Evolutionary conservation across 192 early-diverging fungal species (phyloP), one percentile per base, ranked within the genome.

Genomic region (Rhizophagus sp.): DNA sequence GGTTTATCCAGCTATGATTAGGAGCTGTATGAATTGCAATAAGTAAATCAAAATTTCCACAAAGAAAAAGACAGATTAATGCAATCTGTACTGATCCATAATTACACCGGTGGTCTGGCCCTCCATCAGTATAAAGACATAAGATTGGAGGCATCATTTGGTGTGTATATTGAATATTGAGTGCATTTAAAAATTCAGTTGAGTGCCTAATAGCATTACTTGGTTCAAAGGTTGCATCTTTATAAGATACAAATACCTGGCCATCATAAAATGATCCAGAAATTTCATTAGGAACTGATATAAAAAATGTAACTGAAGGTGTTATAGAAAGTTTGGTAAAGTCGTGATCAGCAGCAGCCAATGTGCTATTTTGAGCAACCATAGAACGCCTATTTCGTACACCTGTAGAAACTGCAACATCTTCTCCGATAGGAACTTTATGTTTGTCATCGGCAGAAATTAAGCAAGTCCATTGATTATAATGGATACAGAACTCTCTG

Each of bases 81-180:
- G 64, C 30, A 66, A 66, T 66, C 12, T 66, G 27, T 66, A 66
- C 64, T 66, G 25, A 66, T 30, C 64, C 25, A 30, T 66, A 66
- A 33, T 66, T 66, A 66, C 64, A 66, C 0, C 4, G 27, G 3
- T 66, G 64, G 0, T 66, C 64, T 30, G 11, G 64, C 1, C 64
- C 64, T 66, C 27, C 25, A 33, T 66, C 64, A 66, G 64, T 66
- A 33, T 66, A 66, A 66, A 66, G 25, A 66, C 24, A 66, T 34
- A 66, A 66, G 3, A 66, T 66, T 3, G 11, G 64, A 17, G 15
- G 27, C 2, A 17, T 13, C 12, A 30, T 13, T 30, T 66, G 25
- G 10, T 66, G 4, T 33, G 4, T 3, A 66, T 66, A 66, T 2
- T 66, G 27, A 33, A 66, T 33, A 27, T 66, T 66, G 5, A 66